phyloP scores from a whole-genome alignment of 306 rosid genomes.

The Vicia sativa region DNA sequence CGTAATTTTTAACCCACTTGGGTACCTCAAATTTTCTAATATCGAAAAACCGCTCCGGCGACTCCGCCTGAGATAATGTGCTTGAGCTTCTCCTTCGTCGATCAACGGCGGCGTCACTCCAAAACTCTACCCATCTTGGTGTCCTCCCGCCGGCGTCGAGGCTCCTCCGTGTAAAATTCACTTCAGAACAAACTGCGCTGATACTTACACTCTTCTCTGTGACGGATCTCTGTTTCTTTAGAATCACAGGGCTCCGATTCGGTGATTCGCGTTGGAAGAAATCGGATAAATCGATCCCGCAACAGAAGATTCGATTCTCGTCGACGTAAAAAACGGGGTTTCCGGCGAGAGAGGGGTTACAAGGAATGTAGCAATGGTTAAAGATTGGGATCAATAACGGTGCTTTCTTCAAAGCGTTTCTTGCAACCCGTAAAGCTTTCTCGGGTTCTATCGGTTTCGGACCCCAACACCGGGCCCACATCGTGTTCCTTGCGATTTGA shows the following conservation, averaged over 20 bases:
- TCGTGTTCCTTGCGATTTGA: constrained; percentile 66
- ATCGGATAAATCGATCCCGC: constrained; percentile 80
- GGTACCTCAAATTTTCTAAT: constrained; percentile 56
- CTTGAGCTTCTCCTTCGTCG: constrained; percentile 59
- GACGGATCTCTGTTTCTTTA: constrained; percentile 70
- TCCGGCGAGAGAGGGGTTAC: constrained; percentile 78
- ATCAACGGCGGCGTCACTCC: constrained; percentile 78
- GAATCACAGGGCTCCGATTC: constrained; percentile 47
- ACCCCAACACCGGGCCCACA: constrained; percentile 87
- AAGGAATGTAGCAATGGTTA: constrained; percentile 87
- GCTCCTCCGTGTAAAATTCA: constrained; percentile 58
- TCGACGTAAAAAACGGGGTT: constrained; percentile 81
- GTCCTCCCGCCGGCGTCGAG: constrained; percentile 66
- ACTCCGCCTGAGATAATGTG: constrained; percentile 41
- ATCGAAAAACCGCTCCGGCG: constrained; percentile 66
- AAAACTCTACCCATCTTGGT: constrained; percentile 90
- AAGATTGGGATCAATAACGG: constrained; percentile 83
- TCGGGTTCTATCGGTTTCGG: constrained; percentile 67
- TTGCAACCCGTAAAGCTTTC: constrained; percentile 66
- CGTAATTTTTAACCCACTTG: constrained; percentile 74
- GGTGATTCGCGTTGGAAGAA: constrained; percentile 76
- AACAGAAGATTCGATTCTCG: constrained; percentile 76
- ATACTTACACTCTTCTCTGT: constrained; percentile 47
- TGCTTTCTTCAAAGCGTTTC: constrained; percentile 72
- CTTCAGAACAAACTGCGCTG: constrained; percentile 53